A percentile compares a stretch with the other conserved stretches of the same genome.
These are phyloP conservation scores for Apiospora aurea DNA, from an alignment of 2,329 filamentous ascomycete species.

Conservation along the genomic window DNA sequence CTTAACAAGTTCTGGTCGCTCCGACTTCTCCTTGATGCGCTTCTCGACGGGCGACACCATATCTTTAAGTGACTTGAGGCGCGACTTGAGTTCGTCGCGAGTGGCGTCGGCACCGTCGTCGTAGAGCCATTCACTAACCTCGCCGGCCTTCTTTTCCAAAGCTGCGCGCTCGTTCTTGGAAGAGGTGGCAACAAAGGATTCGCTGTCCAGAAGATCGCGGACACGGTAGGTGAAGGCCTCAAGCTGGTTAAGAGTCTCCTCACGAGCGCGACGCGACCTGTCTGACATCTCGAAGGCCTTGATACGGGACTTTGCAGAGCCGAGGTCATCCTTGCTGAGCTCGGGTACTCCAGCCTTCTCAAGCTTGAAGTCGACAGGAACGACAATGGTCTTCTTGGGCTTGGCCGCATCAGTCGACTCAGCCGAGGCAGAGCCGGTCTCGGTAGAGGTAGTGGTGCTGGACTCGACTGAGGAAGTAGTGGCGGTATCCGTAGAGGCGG, in stretches of 20 bases:
- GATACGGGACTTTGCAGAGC: conserved; percentile 71
- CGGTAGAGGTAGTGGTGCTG: conserved; percentile 43
- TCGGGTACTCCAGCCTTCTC: conserved; percentile 58
- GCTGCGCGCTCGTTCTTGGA: conserved; percentile 70
- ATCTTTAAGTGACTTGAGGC: conserved; percentile 77
- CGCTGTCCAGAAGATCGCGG: conserved; percentile 81
- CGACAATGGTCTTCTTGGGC: conserved; percentile 64
- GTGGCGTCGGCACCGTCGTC: conserved; percentile 80
- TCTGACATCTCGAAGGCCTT: conserved; percentile 88
- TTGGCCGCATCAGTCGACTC: conserved; percentile 57
- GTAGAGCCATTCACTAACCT: conserved; percentile 89
- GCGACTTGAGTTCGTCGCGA: conserved; percentile 76
- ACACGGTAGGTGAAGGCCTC: conserved; percentile 92
- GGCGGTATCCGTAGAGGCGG: conserved; percentile 51
- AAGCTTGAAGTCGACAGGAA: conserved; percentile 58
- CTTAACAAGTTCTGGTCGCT: conserved; percentile 74
- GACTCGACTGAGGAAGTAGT: conserved; percentile 51
- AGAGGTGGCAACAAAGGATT: conserved; percentile 75
- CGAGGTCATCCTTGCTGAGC: conserved; percentile 56
- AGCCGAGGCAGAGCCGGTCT: conserved; percentile 46
- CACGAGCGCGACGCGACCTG: conserved; percentile 74
- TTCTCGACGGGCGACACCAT: conserved; percentile 80
- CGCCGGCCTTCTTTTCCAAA: conserved; percentile 73
- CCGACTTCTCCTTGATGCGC: conserved; percentile 74
- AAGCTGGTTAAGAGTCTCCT: conserved; percentile 91